Base-by-base conservation (phyloP, 2,329 filamentous ascomycete species). In the Hirsutella thompsonii region DNA sequence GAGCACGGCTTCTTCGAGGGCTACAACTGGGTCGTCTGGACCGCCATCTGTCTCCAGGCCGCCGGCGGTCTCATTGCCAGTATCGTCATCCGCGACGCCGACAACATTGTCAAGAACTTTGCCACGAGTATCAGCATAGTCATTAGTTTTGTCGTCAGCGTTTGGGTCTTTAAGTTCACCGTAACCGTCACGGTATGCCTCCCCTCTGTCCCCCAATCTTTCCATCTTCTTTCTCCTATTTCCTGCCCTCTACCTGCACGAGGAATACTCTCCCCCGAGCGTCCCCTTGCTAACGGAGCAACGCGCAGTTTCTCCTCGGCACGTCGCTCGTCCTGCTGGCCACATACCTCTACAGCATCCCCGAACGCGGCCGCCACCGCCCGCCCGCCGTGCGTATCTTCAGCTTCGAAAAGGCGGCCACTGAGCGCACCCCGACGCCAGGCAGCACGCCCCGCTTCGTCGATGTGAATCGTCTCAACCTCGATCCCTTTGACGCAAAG, bases 1-100 rank as follows among this genome's bases (percentile, higher is more conserved):
- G 77, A 82, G 58, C 79, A 85, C 46, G 92, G 92, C 11, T 94
- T 96, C 62, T 96, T 98, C 51, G 82, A 84, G 43, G 92, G 92
- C 3, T 98, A 96, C 63, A 95, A 94, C 57, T 83, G 77, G 70
- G 72, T 90, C 18, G 90, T 96, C 3, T 95, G 89, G 88, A 70
- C 78, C 5, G 83, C 88, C 4, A 84, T 96, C 50, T 56, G 79
- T 5, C 73, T 92, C 44, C 92, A 98, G 58, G 84, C 89, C 1
- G 63, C 81, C 29, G 89, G 89, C 26, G 92, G 90, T 20, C 74
- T 96, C 21, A 66, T 94, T n/a, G 81, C 58, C n/a, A 64, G 61
- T 30, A 49, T 65, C 8, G 61, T 64, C 41, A 64, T 66, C 39
- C 54, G 61, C 29, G 61, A 65, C 44, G 51, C 60, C 8, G 63